A percentile compares a stretch with the other conserved stretches of the same genome.
These are phyloP conservation scores for Apiospora phragmitis DNA, from an alignment of 2,329 filamentous ascomycete genomes.

Conservation along the genomic window DNA sequence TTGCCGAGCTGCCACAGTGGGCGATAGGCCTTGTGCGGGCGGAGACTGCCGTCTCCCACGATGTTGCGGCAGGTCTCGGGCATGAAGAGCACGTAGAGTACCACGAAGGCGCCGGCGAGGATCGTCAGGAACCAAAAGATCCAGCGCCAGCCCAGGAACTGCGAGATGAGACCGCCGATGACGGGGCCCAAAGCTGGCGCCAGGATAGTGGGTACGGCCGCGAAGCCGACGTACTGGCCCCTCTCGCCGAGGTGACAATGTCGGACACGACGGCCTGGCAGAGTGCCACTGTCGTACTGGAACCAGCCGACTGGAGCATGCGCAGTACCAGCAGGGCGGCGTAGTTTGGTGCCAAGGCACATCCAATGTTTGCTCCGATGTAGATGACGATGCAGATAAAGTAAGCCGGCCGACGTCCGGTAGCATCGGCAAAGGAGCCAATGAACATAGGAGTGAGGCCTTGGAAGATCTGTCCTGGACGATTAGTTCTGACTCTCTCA, in stretches of 20 bases:
- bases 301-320: slow-evolving; percentile 52
- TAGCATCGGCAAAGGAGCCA: slow-evolving; percentile 48
- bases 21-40: slow-evolving; percentile 30
- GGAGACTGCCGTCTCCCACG: slow-evolving; percentile 44
- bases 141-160: slow-evolving; percentile 34
- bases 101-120: slow-evolving; percentile 19
- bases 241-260: slow-evolving; percentile 57
- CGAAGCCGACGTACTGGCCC: slow-evolving; percentile 53
- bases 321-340: slow-evolving; percentile 47
- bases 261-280: slow-evolving; percentile 56
- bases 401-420: slow-evolving; percentile 48
- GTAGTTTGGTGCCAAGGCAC: slow-evolving; percentile 46
- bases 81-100: slow-evolving; percentile 19
- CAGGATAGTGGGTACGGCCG: slow-evolving; percentile 44
- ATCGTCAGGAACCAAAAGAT: slow-evolving; percentile 29
- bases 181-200: slow-evolving; percentile 44
- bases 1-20: slow-evolving; percentile 27
- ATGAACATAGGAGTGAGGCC: slow-evolving; percentile 52
- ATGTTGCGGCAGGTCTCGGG: slow-evolving; percentile 45
- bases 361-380: slow-evolving; percentile 45
- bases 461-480: slow-evolving; percentile 29
- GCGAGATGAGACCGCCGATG: slow-evolving; percentile 51
- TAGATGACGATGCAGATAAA: slow-evolving; percentile 48
- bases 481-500: background rate
- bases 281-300: slow-evolving; percentile 55